Evolutionary conservation across 2,329 filamentous ascomycete species (phyloP).

Genomic region (Polytolypa hystricis): DNA sequence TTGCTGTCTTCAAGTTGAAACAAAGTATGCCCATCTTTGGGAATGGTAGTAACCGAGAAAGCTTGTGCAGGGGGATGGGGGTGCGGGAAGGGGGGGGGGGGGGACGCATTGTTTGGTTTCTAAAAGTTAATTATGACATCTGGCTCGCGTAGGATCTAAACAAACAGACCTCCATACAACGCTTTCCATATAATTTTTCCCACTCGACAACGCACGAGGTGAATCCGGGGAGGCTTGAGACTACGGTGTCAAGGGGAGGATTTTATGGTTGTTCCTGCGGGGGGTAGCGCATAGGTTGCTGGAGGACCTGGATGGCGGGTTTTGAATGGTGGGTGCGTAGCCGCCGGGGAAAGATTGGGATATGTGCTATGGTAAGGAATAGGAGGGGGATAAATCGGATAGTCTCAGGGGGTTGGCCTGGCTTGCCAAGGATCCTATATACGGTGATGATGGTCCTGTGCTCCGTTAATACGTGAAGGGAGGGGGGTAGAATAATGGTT

Average conservation of each 20-base stretch:
- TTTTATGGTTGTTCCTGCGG: constrained; percentile 54
- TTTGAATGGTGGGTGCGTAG: constrained; percentile 59
- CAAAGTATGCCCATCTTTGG: no score
- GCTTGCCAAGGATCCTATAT: constrained; percentile 52
- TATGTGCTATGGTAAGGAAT: constrained; percentile 57
- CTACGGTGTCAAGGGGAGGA: constrained; percentile 48
- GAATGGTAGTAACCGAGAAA: no score
- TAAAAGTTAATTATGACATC: no score
- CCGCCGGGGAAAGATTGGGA: constrained; percentile 50
- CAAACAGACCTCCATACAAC: no score
- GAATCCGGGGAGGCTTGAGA: constrained; percentile 48
- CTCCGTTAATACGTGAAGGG: no score
- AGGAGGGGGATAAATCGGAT: constrained; percentile 40
- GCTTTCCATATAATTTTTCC: no score
- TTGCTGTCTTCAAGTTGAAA: no score
- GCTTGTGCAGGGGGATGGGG: no score
- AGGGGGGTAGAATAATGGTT: no score
- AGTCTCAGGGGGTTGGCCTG: constrained; percentile 41
- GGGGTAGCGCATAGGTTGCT: constrained; percentile 54
- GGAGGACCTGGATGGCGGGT: constrained; percentile 43
- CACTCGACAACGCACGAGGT: constrained; percentile 55
- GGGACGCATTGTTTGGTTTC: no score
- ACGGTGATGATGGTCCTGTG: constrained; percentile 44
- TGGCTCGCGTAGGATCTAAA: no score
- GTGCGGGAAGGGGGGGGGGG: no score